Base-by-base conservation (phyloP, 2,329 filamentous ascomycete genomes). In the Zymoseptoria ardabiliae region DNA sequence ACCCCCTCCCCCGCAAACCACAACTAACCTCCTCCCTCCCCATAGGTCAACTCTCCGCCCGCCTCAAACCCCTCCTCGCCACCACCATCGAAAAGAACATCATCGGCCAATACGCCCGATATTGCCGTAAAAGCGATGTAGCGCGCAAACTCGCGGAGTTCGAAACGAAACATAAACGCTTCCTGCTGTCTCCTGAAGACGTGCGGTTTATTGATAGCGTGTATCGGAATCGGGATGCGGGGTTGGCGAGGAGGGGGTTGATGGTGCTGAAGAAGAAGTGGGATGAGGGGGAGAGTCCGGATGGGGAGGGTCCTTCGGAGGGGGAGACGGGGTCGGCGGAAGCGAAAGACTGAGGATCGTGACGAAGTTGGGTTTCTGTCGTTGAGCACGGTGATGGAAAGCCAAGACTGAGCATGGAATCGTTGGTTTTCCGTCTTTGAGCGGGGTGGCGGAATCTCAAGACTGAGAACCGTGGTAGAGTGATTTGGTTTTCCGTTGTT, bases 141-240 rank as follows among this genome's bases (percentile, higher is more conserved):
- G 25, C 35, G 17, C 35, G 35, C 35, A 11, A 41, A 1, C 72
- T 71, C 35, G 63, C 61, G 2, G 49, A 58, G 17, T 73, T 68
- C 53, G 28, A 62, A n/a, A 52, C 52, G 19, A 55, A 54, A 8
- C 56, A 59, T 22, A 65, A 63, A 53, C 62, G 67, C 6, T 68
- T 63, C 56, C 23, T 68, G 22, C 25, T 64, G 10, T 65, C 61
- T 10, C 66, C 67, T 13, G 28, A 53, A 23, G 68, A 69, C 49
- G 68, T 70, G 54, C 54, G 67, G n/a, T 57, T 65, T 22, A 65
- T 68, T 54, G 72, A 74, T 56, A 70, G 66, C 6, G 71, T 75
- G 45, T 74, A 74, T 64, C 69, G 73, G 9, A 74, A 73, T 71
- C 68, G 72, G 8, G 72, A 73, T 63, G 68, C 71, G 10, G 69